phyloP scores from a whole-genome alignment of 805 yeast genomes.

The Candida taoyuanica region DNA sequence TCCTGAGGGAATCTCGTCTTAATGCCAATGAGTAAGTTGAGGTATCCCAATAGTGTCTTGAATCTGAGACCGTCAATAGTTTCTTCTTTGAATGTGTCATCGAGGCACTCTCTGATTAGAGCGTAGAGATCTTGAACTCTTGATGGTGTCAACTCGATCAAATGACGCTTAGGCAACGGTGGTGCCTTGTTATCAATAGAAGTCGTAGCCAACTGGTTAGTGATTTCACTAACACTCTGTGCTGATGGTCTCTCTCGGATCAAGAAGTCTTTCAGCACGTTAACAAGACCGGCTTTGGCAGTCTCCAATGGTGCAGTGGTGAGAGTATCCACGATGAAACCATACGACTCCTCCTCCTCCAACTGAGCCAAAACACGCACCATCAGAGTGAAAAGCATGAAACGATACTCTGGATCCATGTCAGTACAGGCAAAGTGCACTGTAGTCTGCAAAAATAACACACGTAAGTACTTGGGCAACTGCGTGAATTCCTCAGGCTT shows the following conservation, averaged over 20 bases:
- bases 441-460: slow-evolving; percentile 38
- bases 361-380: slow-evolving; percentile 57
- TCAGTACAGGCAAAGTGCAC: slow-evolving; percentile 34
- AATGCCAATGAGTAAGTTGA: slow-evolving; percentile 47
- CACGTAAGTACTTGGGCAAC: slow-evolving; percentile 32
- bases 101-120: slow-evolving; percentile 36
- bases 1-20: slow-evolving; percentile 29
- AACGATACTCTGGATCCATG: slow-evolving; percentile 34
- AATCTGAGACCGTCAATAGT: slow-evolving; percentile 27
- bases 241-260: slow-evolving; percentile 29
- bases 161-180: slow-evolving; percentile 39
- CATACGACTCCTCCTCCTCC: slow-evolving; percentile 52
- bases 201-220: slow-evolving; percentile 6
- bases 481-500: slow-evolving; percentile 18
- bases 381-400: slow-evolving; percentile 53
- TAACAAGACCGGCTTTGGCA: slow-evolving; percentile 55
- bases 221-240: slow-evolving; percentile 8
- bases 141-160: slow-evolving; percentile 38
- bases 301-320: slow-evolving; percentile 60
- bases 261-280: slow-evolving; percentile 65
- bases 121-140: slow-evolving; percentile 40
- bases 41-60: slow-evolving; percentile 46
- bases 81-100: slow-evolving; percentile 24
- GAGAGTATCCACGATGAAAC: slow-evolving; percentile 60
- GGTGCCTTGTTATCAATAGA: slow-evolving; percentile 24